A percentile compares a stretch with the other conserved stretches of the same genome.
These are phyloP conservation scores for Alternaria metachromatica DNA, from an alignment of 2,329 filamentous ascomycete species.

Conservation along the genomic window DNA sequence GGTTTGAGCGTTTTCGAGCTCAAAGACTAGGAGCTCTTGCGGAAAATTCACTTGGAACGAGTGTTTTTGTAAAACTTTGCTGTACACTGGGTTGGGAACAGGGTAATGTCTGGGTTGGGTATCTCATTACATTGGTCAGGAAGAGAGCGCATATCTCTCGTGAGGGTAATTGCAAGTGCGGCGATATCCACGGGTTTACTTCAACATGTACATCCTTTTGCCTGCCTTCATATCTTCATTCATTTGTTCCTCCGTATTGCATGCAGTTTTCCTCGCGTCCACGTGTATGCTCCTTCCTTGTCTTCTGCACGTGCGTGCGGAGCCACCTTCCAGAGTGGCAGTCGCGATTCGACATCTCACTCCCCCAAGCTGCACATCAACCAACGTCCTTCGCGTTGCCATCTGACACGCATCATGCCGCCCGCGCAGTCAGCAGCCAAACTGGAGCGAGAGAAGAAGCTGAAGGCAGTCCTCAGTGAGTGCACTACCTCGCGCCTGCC, in stretches of 20 bases:
- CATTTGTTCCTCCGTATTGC: neutral
- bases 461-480: slow-evolving; percentile 42
- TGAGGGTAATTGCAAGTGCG: neutral
- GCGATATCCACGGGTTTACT: neutral
- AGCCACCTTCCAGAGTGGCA: neutral
- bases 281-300: slow-evolving; percentile 1
- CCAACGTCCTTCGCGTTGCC: too few species aligned
- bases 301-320: neutral
- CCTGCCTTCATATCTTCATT: neutral
- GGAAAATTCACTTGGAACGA: neutral
- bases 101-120: neutral
- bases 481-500: neutral
- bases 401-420: slow-evolving; percentile 27
- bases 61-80: neutral
- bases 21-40: slow-evolving; percentile 78
- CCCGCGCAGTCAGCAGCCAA: slow-evolving; percentile 26
- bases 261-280: neutral
- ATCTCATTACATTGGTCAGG: neutral
- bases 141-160: neutral
- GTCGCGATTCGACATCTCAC: neutral
- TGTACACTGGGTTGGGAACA: neutral
- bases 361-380: neutral
- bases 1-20: slow-evolving; percentile 98
- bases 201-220: neutral
- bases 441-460: slow-evolving; percentile 46